Evolutionary conservation across 1,284 basidiomycete species (phyloP).

Genomic region (Pseudozyma thailandica): DNA sequence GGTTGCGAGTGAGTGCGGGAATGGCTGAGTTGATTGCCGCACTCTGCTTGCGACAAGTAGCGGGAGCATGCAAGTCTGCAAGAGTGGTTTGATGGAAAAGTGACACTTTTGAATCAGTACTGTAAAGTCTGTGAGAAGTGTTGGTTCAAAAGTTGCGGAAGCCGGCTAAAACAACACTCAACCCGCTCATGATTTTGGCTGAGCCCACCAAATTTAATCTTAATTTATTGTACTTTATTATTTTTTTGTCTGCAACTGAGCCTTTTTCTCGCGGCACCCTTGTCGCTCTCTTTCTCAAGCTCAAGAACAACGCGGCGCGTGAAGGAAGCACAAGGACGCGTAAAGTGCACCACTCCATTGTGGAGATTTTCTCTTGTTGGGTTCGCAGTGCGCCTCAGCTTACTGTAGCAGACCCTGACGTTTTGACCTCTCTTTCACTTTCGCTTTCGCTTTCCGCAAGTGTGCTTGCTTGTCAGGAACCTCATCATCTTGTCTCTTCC

Average conservation of each 20-base stretch:
- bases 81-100: background rate
- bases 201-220: no score
- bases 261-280: background rate
- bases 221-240: background rate
- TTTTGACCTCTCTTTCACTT: background rate
- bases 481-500: background rate
- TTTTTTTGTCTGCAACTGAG: background rate
- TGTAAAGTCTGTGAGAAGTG: background rate
- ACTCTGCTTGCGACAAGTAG: background rate
- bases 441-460: background rate
- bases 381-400: background rate
- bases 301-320: constrained; percentile 9
- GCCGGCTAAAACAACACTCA: background rate
- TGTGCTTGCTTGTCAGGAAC: background rate
- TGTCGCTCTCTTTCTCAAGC: background rate
- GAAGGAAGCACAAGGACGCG: background rate
- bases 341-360: constrained; percentile 11
- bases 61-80: background rate
- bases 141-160: background rate
- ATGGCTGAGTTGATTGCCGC: constrained; percentile 1
- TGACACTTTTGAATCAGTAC: background rate
- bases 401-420: constrained; percentile 1
- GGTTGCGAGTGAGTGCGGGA: background rate
- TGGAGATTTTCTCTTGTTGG: constrained; percentile 4
- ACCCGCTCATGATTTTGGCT: no score